phyloP scores from a whole-genome alignment of 331 rosid genomes.

The Telfairia occidentalis region DNA sequence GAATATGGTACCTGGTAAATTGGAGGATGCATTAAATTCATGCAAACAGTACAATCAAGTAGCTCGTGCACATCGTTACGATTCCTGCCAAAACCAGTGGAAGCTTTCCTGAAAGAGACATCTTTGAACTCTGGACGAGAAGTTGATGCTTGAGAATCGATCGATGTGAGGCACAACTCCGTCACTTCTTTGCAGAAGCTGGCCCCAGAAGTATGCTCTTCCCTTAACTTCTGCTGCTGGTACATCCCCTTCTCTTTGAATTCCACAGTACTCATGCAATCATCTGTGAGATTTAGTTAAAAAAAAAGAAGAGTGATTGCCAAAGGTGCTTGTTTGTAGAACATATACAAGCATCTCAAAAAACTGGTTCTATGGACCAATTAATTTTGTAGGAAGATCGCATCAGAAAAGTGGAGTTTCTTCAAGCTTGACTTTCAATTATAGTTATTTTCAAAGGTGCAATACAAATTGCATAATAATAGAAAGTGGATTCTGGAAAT shows the following conservation, averaged over 20 bases:
- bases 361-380: neutral
- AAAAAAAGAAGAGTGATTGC: neutral
- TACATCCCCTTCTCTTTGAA: conserved; percentile 6
- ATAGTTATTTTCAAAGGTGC: neutral
- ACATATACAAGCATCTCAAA: conserved; percentile 1
- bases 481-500: neutral
- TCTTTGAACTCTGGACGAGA: conserved; percentile 24
- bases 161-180: conserved; percentile 18
- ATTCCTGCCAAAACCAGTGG: conserved; percentile 18
- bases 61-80: conserved; percentile 31
- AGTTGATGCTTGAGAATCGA: conserved; percentile 25
- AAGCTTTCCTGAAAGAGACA: conserved; percentile 21
- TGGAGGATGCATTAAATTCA: conserved; percentile 46
- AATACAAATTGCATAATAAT: neutral
- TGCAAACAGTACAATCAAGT: conserved; percentile 51
- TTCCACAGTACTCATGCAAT: conserved; percentile 1
- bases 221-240: conserved; percentile 9
- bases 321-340: neutral
- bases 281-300: neutral
- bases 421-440: neutral
- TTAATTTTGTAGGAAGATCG: neutral
- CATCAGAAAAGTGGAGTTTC: neutral
- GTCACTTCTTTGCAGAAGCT: conserved; percentile 26
- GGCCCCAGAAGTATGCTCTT: conserved; percentile 24
- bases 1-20: conserved; percentile 37